A percentile compares a stretch with the other conserved stretches of the same genome.
Conservation (phyloP, 768 basidiomycete genomes). For the Steccherinum ochraceum region DNA sequence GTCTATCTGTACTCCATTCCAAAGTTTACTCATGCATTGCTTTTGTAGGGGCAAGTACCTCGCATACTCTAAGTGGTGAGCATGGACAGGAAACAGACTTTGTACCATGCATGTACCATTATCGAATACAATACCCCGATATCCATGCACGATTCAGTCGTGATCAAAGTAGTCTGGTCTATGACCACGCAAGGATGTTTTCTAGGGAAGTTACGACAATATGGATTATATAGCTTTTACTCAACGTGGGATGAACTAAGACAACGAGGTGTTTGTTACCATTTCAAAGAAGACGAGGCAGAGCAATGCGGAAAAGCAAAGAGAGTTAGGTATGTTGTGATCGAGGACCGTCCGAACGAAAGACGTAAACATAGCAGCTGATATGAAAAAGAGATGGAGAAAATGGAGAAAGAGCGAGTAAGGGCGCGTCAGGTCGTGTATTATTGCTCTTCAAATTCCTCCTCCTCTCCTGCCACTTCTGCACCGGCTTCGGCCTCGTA, state of each 20-base stretch:
- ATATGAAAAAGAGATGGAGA: not conserved
- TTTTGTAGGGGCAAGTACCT: slow-evolving; percentile 73
- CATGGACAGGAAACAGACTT: no score
- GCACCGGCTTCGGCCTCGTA: slow-evolving; percentile 22
- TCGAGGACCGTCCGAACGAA: slow-evolving; percentile 36
- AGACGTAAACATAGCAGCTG: not conserved
- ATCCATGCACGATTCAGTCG: no score
- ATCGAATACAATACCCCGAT: no score
- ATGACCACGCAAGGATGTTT: no score
- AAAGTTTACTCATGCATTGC: not conserved
- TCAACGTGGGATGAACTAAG: not conserved
- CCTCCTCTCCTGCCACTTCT: slow-evolving; percentile 16
- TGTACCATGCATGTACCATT: no score
- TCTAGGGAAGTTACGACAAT: not conserved
- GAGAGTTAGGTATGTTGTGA: slow-evolving; percentile 59
- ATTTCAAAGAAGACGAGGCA: slow-evolving; percentile 44
- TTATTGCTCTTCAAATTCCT: slow-evolving; percentile 27
- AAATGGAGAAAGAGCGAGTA: not conserved
- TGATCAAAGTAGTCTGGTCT: no score
- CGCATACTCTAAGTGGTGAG: slow-evolving; percentile 63
- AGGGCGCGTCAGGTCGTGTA: not conserved
- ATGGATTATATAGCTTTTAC: not conserved
- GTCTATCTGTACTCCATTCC: not conserved
- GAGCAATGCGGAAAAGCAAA: slow-evolving; percentile 53
- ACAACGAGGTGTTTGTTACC: slow-evolving; percentile 75